Evolutionary conservation across 306 rosid species (phyloP).

Genomic region (Rosa multiflora): DNA sequence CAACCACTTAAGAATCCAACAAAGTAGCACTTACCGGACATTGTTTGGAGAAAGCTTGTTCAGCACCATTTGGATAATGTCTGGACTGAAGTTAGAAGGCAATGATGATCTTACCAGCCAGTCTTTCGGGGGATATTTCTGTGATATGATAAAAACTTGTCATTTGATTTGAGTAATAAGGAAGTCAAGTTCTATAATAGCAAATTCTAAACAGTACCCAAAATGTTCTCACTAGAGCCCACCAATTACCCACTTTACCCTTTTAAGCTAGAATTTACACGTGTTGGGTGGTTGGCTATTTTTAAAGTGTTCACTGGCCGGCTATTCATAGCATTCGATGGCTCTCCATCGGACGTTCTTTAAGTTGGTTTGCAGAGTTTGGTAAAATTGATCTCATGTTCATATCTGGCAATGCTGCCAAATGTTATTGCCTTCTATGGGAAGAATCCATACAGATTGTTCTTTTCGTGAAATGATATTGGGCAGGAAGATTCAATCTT

Average conservation of each 20-base stretch:
- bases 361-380: neutral
- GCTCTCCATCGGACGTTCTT: neutral
- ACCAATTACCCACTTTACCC: neutral
- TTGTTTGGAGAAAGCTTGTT: constrained; percentile 77
- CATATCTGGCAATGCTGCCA: neutral
- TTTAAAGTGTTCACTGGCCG: neutral
- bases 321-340: neutral
- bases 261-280: neutral
- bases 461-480: neutral
- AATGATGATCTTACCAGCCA: constrained; percentile 83
- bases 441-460: neutral
- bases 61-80: constrained; percentile 57
- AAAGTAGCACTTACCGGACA: constrained; percentile 53
- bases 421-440: neutral
- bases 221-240: neutral
- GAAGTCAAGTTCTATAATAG: neutral
- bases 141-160: constrained; percentile 28
- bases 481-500: neutral
- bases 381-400: neutral
- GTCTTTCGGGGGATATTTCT: constrained; percentile 88
- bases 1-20: neutral
- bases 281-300: neutral
- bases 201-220: neutral
- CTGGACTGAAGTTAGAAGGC: constrained; percentile 65
- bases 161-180: constrained; percentile 17